Evolutionary conservation across 208 protist genomes (phyloP), one percentile per base, ranked within the genome.

Genomic region (Lotmaria passim): DNA sequence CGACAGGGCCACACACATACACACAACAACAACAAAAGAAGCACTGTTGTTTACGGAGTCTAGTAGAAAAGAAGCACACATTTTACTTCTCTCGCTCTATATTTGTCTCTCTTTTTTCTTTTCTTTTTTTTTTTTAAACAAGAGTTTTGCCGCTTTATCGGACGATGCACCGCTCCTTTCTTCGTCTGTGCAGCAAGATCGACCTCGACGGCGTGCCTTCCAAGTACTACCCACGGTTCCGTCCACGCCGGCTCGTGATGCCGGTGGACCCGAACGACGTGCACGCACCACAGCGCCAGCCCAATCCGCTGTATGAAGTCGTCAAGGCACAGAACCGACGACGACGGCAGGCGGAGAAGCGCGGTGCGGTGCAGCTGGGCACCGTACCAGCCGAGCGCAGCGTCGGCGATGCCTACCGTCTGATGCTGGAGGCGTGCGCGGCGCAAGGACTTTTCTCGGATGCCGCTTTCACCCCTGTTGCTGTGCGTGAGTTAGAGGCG

Each of bases 241-340:
- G 92, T 12, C 92, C 92, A 4, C 80, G 92, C 0, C 83, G 89
- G 46, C 66, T 96, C 26, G 87, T 95, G n/a, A 93, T 96, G 92
- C 92, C 92, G 1, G 88, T 95, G 7, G 80, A 94, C 71, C 82
- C 86, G 12, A 79, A 71, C 62, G 79, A 90, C 55, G 71, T 94
- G 6, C 79, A 94, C 81, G 74, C 69, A 41, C 19, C 46, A 8
- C 44, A 65, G 50, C 87, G 92, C 10, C 76, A 88, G 2, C 59
- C 70, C 7, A 93, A 91, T 61, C 87, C 70, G 10, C 33, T 90
- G 12, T 84, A 73, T 46, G 75, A 79, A 56, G 76, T 69, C 41
- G 71, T 85, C 34, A 82, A 83, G 70, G 62, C 33, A 3, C 78
- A 87, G 24, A 53, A 68, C 30, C 77, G 86, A 0, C 72, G 82